A percentile compares a stretch with the other conserved stretches of the same genome.
Conservation (phyloP, 2,329 filamentous ascomycete species). For the Intubia oerlemansii region DNA sequence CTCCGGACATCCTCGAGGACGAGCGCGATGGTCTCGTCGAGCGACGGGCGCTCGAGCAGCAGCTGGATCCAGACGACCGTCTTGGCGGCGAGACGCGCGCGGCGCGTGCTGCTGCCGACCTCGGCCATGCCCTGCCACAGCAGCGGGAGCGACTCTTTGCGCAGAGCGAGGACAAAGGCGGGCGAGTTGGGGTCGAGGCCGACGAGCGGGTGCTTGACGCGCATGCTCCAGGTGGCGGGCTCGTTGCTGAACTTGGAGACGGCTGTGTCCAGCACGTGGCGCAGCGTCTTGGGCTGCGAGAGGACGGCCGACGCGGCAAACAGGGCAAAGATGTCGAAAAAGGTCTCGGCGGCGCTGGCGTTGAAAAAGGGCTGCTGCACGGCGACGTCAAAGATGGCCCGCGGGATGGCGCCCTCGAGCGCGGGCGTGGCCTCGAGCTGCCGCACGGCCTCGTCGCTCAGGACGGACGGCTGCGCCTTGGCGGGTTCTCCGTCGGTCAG, state of each 20-base stretch:
- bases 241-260: conserved; percentile 34
- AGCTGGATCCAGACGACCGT: conserved; percentile 30
- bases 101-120: conserved; percentile 19
- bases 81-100: conserved; percentile 23
- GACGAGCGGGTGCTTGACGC: conserved; percentile 48
- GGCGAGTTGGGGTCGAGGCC: conserved; percentile 40
- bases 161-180: conserved; percentile 52
- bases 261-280: conserved; percentile 52
- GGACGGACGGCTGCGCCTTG: conserved; percentile 17
- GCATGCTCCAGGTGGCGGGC: conserved; percentile 45
- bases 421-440: conserved; percentile 54
- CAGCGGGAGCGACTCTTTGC: conserved; percentile 37
- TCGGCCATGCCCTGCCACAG: conserved; percentile 27
- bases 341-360: conserved; percentile 43
- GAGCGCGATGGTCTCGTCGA: conserved; percentile 33
- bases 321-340: conserved; percentile 58
- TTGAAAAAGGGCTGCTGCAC: conserved; percentile 56
- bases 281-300: conserved; percentile 42
- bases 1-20: conserved; percentile 31
- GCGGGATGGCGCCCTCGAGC: conserved; percentile 78
- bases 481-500: conserved; percentile 15
- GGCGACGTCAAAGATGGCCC: conserved; percentile 76
- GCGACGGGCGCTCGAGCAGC: conserved; percentile 23
- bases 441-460: conserved; percentile 17
- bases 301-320: conserved; percentile 43